phyloP scores from a whole-genome alignment of 2,329 filamentous ascomycete genomes.

The Triangularia verruculosa region DNA sequence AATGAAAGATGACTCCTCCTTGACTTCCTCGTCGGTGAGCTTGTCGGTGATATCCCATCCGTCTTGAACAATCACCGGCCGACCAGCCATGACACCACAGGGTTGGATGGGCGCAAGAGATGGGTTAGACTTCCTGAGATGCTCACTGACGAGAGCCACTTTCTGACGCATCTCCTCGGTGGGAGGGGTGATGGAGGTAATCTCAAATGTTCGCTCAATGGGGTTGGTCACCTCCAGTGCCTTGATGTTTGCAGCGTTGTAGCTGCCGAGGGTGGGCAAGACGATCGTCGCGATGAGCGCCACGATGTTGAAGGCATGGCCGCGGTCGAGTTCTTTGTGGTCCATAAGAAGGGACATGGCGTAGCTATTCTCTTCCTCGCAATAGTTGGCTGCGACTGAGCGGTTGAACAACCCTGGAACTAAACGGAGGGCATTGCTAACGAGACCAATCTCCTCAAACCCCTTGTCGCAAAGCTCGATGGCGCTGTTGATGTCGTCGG shows the following conservation, averaged over 20 bases:
- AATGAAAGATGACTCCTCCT: constrained; percentile 51
- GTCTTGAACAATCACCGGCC: constrained; percentile 46
- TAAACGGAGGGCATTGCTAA: constrained; percentile 46
- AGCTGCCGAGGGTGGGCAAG: constrained; percentile 16
- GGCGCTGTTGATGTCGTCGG: constrained; percentile 63
- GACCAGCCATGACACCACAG: constrained; percentile 45
- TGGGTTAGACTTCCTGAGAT: constrained; percentile 16
- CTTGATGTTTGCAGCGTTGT: constrained; percentile 19
- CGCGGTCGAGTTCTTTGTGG: constrained; percentile 33
- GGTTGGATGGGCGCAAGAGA: constrained; percentile 34
- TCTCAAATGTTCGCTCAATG: constrained; percentile 52
- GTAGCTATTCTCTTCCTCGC: constrained; percentile 33
- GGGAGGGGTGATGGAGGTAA: constrained; percentile 51
- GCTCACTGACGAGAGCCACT: constrained; percentile 42
- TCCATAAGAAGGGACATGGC: constrained; percentile 26
- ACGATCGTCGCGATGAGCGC: constrained; percentile 44
- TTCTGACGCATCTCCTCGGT: constrained; percentile 39
- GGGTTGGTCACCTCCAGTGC: constrained; percentile 42
- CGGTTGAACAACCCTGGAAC: constrained; percentile 79
- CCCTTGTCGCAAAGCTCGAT: constrained; percentile 64
- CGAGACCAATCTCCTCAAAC: constrained; percentile 61
- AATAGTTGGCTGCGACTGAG: constrained; percentile 69
- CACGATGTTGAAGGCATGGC: constrained; percentile 42
- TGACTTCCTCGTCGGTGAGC: constrained; percentile 23
- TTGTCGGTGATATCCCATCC: constrained; percentile 43